These are phyloP conservation scores for Camelina laxa DNA, from an alignment of 345 rosid genomes.

Conservation along the genomic window DNA sequence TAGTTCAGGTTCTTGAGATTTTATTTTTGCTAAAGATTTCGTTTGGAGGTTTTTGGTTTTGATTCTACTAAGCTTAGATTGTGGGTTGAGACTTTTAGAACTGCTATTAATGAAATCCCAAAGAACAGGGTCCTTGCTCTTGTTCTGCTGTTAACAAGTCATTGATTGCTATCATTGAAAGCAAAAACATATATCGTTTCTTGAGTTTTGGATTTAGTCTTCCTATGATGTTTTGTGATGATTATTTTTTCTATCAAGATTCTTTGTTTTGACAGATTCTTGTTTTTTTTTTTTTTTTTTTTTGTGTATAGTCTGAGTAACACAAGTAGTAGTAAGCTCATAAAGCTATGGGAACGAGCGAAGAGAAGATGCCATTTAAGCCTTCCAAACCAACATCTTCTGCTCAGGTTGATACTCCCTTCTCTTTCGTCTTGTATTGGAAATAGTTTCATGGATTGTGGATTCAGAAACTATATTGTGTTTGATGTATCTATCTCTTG, in stretches of 20 bases:
- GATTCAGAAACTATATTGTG: neutral
- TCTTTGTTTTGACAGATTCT: conserved; percentile 4
- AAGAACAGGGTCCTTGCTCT: neutral
- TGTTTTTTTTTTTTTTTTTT: neutral
- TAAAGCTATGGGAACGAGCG: conserved; percentile 67
- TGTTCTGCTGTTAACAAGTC: neutral
- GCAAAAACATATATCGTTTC: neutral
- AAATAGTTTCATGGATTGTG: neutral
- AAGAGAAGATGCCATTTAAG: conserved; percentile 71
- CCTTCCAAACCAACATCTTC: conserved; percentile 76
- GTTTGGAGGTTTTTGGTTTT: neutral
- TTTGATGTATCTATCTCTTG: conserved; percentile 24
- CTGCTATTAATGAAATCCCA: neutral
- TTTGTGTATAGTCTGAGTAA: conserved; percentile 9
- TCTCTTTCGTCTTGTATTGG: conserved; percentile 4
- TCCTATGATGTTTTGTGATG: conserved; percentile 1
- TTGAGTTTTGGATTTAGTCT: neutral
- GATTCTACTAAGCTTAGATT: neutral
- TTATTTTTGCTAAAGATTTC: neutral
- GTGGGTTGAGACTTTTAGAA: neutral
- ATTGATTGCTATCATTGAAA: neutral
- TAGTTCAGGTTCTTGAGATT: neutral
- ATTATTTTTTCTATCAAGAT: neutral
- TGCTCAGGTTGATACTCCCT: conserved; percentile 51
- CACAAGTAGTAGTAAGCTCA: conserved; percentile 1